Evolutionary conservation across 176 grass and related monocot species (phyloP), one percentile per base, ranked within the genome.

Genomic region (Eragrostis nindensis): DNA sequence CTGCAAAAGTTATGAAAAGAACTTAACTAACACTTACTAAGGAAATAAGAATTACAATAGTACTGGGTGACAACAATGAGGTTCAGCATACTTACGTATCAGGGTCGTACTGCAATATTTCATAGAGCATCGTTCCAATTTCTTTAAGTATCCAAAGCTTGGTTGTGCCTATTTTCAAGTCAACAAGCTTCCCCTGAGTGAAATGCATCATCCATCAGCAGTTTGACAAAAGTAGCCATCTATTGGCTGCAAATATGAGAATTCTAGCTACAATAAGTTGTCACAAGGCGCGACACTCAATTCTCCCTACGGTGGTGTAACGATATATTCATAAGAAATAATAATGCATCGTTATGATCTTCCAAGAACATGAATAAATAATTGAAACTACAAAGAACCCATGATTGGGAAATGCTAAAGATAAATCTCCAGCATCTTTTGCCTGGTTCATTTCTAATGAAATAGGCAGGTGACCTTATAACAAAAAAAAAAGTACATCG

Each of bases 111-210:
- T 98, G 86, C 27, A 93, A 64, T 78, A 95, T 74, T 72, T 95
- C 95, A 75, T 91, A 98, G 39, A 90, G 60, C 84, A 98, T 89
- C 30, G 84, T 69, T 86, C 88, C 90, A 81, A 85, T 82, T 91
- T 92, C 90, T 89, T 93, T 98, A 78, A 98, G 90, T 86, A 98
- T 91, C 92, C 92, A 98, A 83, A 98, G 90, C 74, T 98, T 98
- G 26, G 62, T 15, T 4, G 36, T 85, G 83, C 82, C 79, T 63
- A 98, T 89, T 89, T 93, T 98, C 76, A 95, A 71, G 81, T 98
- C 92, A 21, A 93, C 45, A 63, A 92, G 74, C 78, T 83, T 95
- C 59, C 92, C 92, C 95, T 98, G 86, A 78, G 36, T 78, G 60
- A 83, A 61, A 65, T 49, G 29, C 70, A 88, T 32, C 22, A 87